phyloP scores from a whole-genome alignment of 164 flowering plant genomes.

The Magnolia sinica region DNA sequence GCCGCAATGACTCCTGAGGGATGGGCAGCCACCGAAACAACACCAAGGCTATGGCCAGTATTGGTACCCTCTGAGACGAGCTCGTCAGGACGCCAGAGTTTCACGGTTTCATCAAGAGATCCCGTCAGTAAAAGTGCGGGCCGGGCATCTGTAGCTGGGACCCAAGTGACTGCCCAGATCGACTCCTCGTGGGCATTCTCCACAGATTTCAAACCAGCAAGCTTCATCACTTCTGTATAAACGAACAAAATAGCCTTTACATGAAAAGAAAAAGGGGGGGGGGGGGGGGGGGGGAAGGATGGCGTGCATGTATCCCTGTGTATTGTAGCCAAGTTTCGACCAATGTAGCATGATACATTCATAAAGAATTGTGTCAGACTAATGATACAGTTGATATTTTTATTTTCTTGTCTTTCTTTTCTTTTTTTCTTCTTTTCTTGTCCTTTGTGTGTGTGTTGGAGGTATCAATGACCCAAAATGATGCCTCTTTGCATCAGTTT shows the following conservation, averaged over 20 bases:
- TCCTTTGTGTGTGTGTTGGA: too few relatives aligned
- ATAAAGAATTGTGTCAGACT: too few relatives aligned
- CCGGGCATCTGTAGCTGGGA: slow-evolving; percentile 62
- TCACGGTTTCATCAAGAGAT: slow-evolving; percentile 87
- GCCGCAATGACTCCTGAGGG: slow-evolving; percentile 90
- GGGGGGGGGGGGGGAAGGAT: too few relatives aligned
- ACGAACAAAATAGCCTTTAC: not conserved
- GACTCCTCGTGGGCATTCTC: slow-evolving; percentile 92
- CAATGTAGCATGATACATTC: too few relatives aligned
- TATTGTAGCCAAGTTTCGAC: too few relatives aligned
- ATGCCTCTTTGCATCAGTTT: too few relatives aligned
- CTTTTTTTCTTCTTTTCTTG: too few relatives aligned
- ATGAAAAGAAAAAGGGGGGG: too few relatives aligned
- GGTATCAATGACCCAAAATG: too few relatives aligned
- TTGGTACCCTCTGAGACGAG: slow-evolving; percentile 55
- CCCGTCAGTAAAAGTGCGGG: slow-evolving; percentile 79
- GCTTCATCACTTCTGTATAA: slow-evolving; percentile 48
- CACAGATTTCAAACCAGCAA: slow-evolving; percentile 68
- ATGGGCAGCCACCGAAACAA: slow-evolving; percentile 89
- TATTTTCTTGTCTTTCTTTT: too few relatives aligned
- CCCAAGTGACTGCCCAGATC: slow-evolving; percentile 90
- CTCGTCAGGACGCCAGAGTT: slow-evolving; percentile 77
- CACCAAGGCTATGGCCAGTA: slow-evolving; percentile 96
- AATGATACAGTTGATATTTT: too few relatives aligned
- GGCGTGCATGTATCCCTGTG: too few relatives aligned